Evolutionary conservation across 495 filamentous ascomycete species (phyloP), one percentile per base, ranked within the genome.

Genomic region (Hyaloscypha variabilis): DNA sequence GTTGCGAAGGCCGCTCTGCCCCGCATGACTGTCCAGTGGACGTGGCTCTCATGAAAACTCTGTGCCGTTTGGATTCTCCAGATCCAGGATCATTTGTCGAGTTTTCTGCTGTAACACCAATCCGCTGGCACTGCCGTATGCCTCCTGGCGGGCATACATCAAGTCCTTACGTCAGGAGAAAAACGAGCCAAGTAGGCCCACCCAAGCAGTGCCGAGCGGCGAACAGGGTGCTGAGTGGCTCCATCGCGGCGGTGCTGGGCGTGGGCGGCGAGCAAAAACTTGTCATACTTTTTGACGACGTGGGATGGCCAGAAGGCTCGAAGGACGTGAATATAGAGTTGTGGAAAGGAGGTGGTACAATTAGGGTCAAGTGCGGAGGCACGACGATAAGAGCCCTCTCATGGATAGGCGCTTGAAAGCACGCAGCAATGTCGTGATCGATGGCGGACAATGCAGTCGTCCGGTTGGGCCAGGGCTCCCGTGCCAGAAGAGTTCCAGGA

Each of bases 51-150:
- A 19, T 14, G 39, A 46, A 46, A 46, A 17, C 13, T 17, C 6
- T 46, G 10, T 17, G 11, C 39, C 39, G 6, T 46, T 34, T 46
- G 39, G 19, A 46, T 17, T 46, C 11, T 17, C 14, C 17, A 17
- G 39, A 34, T 46, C 39, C 4, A 46, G 39, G 39, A 54, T 54
- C 51, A 54, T 25, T 54, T 54, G n/a, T 42, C 56, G 8, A 59
- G 30, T 23, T 26, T 42, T 36, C 31, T 59, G 39, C 56, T 42
- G 56, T 31, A 58, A 39, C 56, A 59, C n/a, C 26, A 59, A 14
- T 42, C 29, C 56, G 55, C 25, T 59, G 31, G 56, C 56, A 39
- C 14, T 39, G 25, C 29, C 11, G 30, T 46, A n/a, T n/a, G n/a
- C 39, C 17, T 4, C 6, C 39, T 46, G 14, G 39, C 13, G 39